These are phyloP conservation scores for Rosa rugosa DNA, from an alignment of 306 rosid species.

Conservation along the genomic window DNA sequence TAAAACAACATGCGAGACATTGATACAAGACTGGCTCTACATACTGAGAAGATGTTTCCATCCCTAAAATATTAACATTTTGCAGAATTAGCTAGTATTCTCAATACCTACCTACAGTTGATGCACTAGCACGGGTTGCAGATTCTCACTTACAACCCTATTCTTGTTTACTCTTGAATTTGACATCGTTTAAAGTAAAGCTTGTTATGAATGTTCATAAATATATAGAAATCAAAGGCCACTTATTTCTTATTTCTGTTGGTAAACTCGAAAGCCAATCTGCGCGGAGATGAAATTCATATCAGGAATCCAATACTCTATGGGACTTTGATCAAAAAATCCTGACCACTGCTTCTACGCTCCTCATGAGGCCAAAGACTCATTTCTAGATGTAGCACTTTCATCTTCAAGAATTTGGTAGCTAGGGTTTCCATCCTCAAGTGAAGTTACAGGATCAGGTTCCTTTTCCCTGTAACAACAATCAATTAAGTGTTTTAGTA, in stretches of 20 bases:
- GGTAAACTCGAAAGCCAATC: background rate
- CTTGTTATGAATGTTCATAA: background rate
- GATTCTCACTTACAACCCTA: background rate
- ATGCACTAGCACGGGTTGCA: background rate
- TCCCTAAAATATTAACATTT: background rate
- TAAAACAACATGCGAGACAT: background rate
- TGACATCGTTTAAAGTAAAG: background rate
- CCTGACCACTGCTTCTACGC: background rate
- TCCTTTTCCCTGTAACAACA: slow-evolving; percentile 42
- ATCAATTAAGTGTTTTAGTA: background rate
- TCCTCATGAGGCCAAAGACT: slow-evolving; percentile 26
- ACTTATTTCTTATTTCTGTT: background rate
- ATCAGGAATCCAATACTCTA: background rate
- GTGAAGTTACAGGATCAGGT: slow-evolving; percentile 16
- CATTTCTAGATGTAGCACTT: slow-evolving; percentile 25
- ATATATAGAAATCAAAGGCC: background rate
- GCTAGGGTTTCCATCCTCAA: slow-evolving; percentile 31
- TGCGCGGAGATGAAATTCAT: background rate
- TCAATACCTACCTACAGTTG: background rate
- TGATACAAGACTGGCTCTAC: background rate
- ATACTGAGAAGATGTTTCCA: background rate
- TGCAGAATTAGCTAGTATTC: background rate
- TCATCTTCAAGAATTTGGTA: slow-evolving; percentile 43
- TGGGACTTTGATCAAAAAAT: background rate
- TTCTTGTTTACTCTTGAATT: background rate